These are phyloP conservation scores for Hevea brasiliensis DNA, from an alignment of 345 rosid species.

Conservation along the genomic window DNA sequence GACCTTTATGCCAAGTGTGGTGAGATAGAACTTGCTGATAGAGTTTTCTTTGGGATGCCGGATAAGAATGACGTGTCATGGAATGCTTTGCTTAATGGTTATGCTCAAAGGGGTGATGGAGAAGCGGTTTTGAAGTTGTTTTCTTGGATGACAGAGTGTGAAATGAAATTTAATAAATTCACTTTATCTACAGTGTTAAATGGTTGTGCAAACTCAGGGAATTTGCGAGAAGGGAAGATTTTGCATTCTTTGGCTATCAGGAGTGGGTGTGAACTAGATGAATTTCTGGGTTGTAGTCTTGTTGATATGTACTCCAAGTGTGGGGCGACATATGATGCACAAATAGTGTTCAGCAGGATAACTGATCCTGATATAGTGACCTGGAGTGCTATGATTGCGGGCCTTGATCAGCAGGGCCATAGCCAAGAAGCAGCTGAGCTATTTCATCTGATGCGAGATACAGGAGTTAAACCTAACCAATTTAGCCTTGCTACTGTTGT, in stretches of 20 bases:
- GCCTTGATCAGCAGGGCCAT: conserved; percentile 40
- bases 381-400: conserved; percentile 45
- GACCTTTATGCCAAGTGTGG: conserved; percentile 48
- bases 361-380: conserved; percentile 40
- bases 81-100: conserved; percentile 50
- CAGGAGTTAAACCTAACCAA: conserved; percentile 43
- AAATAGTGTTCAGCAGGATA: conserved; percentile 37
- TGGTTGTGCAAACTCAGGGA: conserved; percentile 32
- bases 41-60: conserved; percentile 36
- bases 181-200: conserved; percentile 43
- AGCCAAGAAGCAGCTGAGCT: conserved; percentile 34
- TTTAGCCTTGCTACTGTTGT: conserved; percentile 35
- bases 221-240: conserved; percentile 36
- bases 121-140: conserved; percentile 36
- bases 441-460: conserved; percentile 37
- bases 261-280: conserved; percentile 39
- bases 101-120: conserved; percentile 33
- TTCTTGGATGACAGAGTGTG: conserved; percentile 34
- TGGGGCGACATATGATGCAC: conserved; percentile 36
- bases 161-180: conserved; percentile 34
- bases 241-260: conserved; percentile 44
- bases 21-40: conserved; percentile 39
- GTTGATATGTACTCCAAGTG: conserved; percentile 54
- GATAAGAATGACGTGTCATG: conserved; percentile 42
- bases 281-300: conserved; percentile 41